phyloP scores from a whole-genome alignment of 139 green algal genomes.

The Ettlia oleoabundans region DNA sequence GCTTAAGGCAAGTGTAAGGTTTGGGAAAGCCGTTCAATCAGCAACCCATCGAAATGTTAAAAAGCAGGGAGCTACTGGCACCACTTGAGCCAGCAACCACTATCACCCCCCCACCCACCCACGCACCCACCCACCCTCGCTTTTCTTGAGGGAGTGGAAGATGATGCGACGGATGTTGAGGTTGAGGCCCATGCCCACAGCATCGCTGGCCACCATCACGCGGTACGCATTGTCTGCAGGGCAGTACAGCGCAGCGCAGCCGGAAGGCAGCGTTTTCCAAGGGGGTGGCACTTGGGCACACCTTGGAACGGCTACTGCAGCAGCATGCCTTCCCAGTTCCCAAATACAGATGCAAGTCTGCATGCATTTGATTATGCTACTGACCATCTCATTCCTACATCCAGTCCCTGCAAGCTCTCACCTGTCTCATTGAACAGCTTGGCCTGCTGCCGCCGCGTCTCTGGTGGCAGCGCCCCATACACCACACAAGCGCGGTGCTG shows the following conservation, averaged over 20 bases:
- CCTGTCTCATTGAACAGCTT: constrained; percentile 86
- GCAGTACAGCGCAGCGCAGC: too few relatives aligned
- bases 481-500: constrained; percentile 70
- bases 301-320: too few relatives aligned
- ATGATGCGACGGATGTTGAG: constrained; percentile 94
- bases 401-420: not conserved
- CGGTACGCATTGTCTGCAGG: constrained; percentile 60
- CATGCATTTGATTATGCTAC: too few relatives aligned
- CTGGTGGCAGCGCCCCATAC: constrained; percentile 90
- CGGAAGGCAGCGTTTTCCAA: too few relatives aligned
- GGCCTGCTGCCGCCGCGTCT: constrained; percentile 79
- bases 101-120: not conserved
- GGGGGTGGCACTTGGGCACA: too few relatives aligned
- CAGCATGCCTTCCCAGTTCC: too few relatives aligned
- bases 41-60: too few relatives aligned
- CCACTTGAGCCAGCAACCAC: not conserved
- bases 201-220: constrained; percentile 94
- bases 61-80: not conserved
- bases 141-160: constrained; percentile 87
- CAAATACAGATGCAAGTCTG: too few relatives aligned
- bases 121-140: constrained; percentile 54
- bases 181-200: constrained; percentile 98
- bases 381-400: too few relatives aligned
- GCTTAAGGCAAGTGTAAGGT: too few relatives aligned
- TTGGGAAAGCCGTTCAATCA: too few relatives aligned